Percentiles rank a stretch among this genome's conserved stretches.
phyloP scores from a whole-genome alignment of 148 eudicot genomes.

The Vaccinium myrtillus region DNA sequence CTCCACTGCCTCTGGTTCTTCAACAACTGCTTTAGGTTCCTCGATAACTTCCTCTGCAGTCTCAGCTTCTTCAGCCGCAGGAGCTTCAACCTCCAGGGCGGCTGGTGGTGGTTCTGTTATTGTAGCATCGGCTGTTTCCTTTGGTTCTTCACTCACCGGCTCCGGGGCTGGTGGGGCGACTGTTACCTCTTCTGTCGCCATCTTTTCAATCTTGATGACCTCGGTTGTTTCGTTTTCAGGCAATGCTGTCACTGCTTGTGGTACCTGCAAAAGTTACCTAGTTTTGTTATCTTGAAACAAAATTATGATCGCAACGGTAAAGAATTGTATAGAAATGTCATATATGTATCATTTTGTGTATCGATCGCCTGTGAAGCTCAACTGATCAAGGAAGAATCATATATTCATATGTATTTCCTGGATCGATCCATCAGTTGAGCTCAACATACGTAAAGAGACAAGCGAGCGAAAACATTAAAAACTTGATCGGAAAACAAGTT shows the following conservation, averaged over 20 bases:
- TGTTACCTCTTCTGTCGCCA: slow-evolving; percentile 14
- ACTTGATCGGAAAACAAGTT: background rate
- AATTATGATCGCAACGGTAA: background rate
- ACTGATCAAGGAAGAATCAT: too few relatives aligned
- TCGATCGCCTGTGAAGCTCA: background rate
- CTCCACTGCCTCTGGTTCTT: slow-evolving; percentile 25
- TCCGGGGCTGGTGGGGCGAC: slow-evolving; percentile 13
- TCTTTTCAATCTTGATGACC: slow-evolving; percentile 22
- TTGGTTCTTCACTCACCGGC: slow-evolving; percentile 17
- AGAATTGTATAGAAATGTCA: background rate
- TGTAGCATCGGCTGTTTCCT: slow-evolving; percentile 10
- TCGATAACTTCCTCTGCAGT: slow-evolving; percentile 17
- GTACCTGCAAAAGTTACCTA: slow-evolving; percentile 27
- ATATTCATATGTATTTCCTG: too few relatives aligned
- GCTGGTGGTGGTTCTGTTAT: slow-evolving; percentile 22
- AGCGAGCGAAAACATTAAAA: background rate
- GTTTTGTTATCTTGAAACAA: background rate
- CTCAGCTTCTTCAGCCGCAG: slow-evolving; percentile 22
- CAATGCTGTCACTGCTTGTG: slow-evolving; percentile 23
- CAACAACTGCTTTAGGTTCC: slow-evolving; percentile 23
- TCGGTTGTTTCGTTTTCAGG: slow-evolving; percentile 29
- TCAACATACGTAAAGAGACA: background rate
- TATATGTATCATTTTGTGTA: background rate
- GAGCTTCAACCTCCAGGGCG: slow-evolving; percentile 12
- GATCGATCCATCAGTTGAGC: background rate